Evolutionary conservation across 345 rosid genomes (phyloP).

Genomic region (Ailanthus altissimus): DNA sequence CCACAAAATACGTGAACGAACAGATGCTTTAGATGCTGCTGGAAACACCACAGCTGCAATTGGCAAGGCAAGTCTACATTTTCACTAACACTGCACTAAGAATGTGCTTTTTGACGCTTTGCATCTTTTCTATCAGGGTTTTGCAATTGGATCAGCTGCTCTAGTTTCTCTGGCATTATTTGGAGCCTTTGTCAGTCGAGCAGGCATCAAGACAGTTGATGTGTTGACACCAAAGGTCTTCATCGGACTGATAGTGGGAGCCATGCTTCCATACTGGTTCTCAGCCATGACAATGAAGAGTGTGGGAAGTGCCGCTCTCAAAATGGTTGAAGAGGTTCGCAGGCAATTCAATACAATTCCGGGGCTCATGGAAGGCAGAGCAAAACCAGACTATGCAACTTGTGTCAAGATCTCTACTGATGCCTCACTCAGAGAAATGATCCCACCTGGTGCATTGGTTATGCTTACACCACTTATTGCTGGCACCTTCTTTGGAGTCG

Average conservation of each 20-base stretch:
- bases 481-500: constrained; percentile 66
- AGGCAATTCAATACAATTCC: constrained; percentile 74
- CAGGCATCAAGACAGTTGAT: constrained; percentile 58
- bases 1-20: constrained; percentile 57
- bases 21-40: constrained; percentile 69
- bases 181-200: constrained; percentile 71
- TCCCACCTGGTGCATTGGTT: constrained; percentile 74
- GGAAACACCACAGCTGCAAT: constrained; percentile 80
- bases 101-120: background rate
- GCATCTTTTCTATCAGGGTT: constrained; percentile 41
- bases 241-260: constrained; percentile 63
- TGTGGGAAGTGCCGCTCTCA: constrained; percentile 69
- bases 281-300: constrained; percentile 83
- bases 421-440: constrained; percentile 65
- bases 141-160: constrained; percentile 78
- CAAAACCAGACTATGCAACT: constrained; percentile 63
- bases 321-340: constrained; percentile 80
- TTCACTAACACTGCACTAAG: background rate
- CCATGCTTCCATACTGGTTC: constrained; percentile 82
- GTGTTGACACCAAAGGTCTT: constrained; percentile 70
- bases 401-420: constrained; percentile 80
- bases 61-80: constrained; percentile 52
- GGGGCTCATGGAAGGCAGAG: constrained; percentile 65
- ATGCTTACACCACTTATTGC: constrained; percentile 64
- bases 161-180: constrained; percentile 70